Evolutionary conservation across 1,139 yeast genomes (phyloP), one percentile per base, ranked within the genome.

Genomic region (Protomyces inundatus): DNA sequence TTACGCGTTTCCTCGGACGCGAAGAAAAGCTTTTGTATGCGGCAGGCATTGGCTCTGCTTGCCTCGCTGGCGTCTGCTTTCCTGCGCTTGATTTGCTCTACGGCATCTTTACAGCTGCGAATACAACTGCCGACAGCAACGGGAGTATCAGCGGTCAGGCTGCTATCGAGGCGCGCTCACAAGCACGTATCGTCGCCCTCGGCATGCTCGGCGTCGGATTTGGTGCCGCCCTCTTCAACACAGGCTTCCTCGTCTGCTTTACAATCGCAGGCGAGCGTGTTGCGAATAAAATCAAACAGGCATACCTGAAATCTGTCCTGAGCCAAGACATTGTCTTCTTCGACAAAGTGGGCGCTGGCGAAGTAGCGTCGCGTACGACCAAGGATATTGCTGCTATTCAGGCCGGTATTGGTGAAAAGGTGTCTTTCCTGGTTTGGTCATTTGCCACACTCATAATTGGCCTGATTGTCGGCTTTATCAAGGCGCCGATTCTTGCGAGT

Each of bases 271-370:
- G 81, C 46, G 81, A 79, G 67, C 73, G 76, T 12, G 67, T 77
- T 54, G 72, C 81, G 0, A 75, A 78, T 5, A 70, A 80, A 42
- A 77, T 78, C 68, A 74, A 81, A 55, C 73, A 75, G 61, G 71
- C 71, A 55, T 78, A 78, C 66, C 70, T 78, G 42, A 66, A 69
- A 64, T 75, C 80, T 1, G 70, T 78, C 10, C 68, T 78, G 58
- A 72, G 78, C 48, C 81, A 78, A 67, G 79, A 78, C 64, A 73
- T 79, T 61, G 81, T 77, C 30, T 79, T 76, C 67, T 79, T 78
- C 67, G 81, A 78, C 69, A 71, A 73, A 50, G 71, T 79, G 30
- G 81, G 81, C 35, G 76, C 81, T n/a, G 81, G 81, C 30, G 79
- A 77, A 66, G 67, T 72, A 52, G 71, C 73, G n/a, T 76, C 80